Base-by-base conservation (phyloP, 768 basidiomycete species). In the Suillus americanus region DNA sequence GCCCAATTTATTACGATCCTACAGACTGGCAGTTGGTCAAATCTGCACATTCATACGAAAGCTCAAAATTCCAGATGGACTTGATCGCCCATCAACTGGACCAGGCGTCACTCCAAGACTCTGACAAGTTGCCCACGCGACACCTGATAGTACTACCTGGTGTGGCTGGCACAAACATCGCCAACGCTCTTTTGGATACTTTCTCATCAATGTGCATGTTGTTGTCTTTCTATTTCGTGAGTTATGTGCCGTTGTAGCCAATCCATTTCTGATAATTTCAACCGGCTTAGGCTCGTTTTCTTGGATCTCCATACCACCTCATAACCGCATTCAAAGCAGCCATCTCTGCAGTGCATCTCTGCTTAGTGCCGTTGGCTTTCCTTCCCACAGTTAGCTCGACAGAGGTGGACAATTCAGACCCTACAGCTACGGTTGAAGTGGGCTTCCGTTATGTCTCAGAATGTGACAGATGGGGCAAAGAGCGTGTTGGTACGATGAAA, bases 11-110 rank as follows among this genome's bases (percentile, higher is more conserved):
- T 65, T 91, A 86, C 67, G 82, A 89, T 62, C 71, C 80, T 0
- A 80, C 84, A 35, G 93, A 95, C 74, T 89, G 88, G 87, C 93
- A 95, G 70, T 80, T 90, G 45, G 75, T 82, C 51, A 79, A 83
- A 55, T 86, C 87, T 9, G 72, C 75, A 23, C 82, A 85, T 64
- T 85, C 91, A 1, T 95, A 94, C 71, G 84, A 91, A 69, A 80
- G 78, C 45, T 81, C 85, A 13, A 95, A 95, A 74, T 93, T 90
- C 70, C 89, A 94, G 76, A 87, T 88, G 30, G 91, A 93, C 70
- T 72, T 94, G 55, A 78, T 94, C 48, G 80, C 82, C 1, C 76
- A 84, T 2, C 75, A 80, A 51, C 79, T 95, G 55, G 86, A 90
- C 64, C 78, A 72, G 37, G 72, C 74, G 5, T 80, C 85, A 23